Base-by-base conservation (phyloP, 345 rosid genomes). In the Camelina laxa region DNA sequence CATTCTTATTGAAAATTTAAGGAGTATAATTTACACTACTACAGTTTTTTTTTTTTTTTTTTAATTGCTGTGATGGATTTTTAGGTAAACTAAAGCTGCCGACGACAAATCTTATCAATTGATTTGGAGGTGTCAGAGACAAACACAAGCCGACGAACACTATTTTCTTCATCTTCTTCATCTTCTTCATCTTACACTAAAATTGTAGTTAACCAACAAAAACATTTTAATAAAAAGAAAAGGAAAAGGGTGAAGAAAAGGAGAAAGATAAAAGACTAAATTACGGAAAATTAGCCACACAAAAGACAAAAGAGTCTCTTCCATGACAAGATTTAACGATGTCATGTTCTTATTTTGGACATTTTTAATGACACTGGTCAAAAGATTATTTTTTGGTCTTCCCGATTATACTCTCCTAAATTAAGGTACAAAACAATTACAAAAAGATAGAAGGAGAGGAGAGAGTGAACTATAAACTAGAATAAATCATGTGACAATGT, bases 251-350 rank as follows among this genome's bases (percentile, higher is more conserved):
- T 42, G 70, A 21, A 54, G 13, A 73, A 64, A 47, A 64, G 35
- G 17, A 62, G 36, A 63, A 53, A 0, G 36, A 33, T 0, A 33
- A 33, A 6, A 33, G 3, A 13, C 12, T 42, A 42, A 36, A 13
- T 27, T 19, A 63, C 45, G 21, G 76, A 27, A 72, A 41, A 53
- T 30, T 15, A 51, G 45, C 16, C 70, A 62, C 70, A 62, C 10
- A 73, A 65, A 66, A 56, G 53, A 57, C 72, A 59, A 74, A 74
- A 36, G 65, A 66, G 66, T 74, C 66, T 65, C 72, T 22, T 74
- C 72, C 31, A 22, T 65, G 77, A 74, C 72, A 74, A 55, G 72
- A 74, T 65, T 74, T 65, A 74, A 65, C 77, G 31, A 74, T 74
- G 77, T 31, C 50, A 74, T 56, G 50, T 35, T 21, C 72, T n/a